A percentile compares a stretch with the other conserved stretches of the same genome.
Evolutionary conservation across 805 yeast genomes (phyloP).

Genomic region (Teunomyces panamensis): DNA sequence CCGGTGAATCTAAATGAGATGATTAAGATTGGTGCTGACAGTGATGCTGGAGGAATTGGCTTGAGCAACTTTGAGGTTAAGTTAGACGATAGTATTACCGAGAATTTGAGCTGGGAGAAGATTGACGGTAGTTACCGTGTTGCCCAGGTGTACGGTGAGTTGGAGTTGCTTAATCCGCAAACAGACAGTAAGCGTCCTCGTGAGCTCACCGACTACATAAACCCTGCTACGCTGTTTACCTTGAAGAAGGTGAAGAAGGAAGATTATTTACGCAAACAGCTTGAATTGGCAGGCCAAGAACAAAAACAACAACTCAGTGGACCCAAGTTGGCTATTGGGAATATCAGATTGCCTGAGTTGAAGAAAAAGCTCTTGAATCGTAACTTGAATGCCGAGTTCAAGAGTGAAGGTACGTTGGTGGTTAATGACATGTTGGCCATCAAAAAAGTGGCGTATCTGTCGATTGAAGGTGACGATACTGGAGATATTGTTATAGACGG

Average conservation of each 20-base stretch:
- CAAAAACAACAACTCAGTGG: constrained; percentile 8
- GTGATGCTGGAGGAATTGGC: constrained; percentile 24
- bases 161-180: constrained; percentile 33
- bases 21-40: constrained; percentile 43
- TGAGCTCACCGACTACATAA: constrained; percentile 25
- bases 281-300: constrained; percentile 4
- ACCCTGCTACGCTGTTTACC: constrained; percentile 29
- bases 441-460: constrained; percentile 53
- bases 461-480: constrained; percentile 48
- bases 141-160: constrained; percentile 76
- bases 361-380: constrained; percentile 55
- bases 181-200: constrained; percentile 15
- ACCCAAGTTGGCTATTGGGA: constrained; percentile 75
- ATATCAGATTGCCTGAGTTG: constrained; percentile 77
- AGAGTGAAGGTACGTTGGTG: constrained; percentile 89
- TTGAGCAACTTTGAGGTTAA: constrained; percentile 54
- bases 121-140: constrained; percentile 78
- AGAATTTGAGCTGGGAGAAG: constrained; percentile 76
- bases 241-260: constrained; percentile 22
- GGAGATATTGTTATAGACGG: constrained; percentile 90
- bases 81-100: constrained; percentile 61
- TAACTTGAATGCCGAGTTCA: constrained; percentile 78
- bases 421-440: constrained; percentile 76
- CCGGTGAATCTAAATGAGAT: constrained; percentile 36
- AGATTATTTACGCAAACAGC: constrained; percentile 13